A percentile compares a stretch with the other conserved stretches of the same genome.
Evolutionary conservation across 2,329 filamentous ascomycete genomes (phyloP).

Genomic region (Calonectria crousiana): DNA sequence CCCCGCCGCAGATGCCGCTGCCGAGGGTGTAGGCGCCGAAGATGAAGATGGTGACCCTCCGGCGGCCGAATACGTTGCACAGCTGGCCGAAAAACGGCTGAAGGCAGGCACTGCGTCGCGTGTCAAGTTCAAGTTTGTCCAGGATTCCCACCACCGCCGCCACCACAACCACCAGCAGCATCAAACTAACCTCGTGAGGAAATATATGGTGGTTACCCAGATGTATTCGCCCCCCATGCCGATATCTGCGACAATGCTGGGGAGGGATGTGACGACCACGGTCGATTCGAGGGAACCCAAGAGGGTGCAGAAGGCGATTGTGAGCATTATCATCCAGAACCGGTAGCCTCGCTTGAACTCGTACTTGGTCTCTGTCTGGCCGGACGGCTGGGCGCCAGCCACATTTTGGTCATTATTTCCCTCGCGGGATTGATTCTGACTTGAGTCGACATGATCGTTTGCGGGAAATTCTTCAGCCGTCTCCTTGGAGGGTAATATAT

Average conservation of each 20-base stretch:
- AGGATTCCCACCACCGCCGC: too few relatives aligned
- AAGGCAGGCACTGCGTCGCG: conserved; percentile 41
- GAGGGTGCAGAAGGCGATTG: conserved; percentile 37
- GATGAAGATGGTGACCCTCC: conserved; percentile 53
- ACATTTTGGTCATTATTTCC: neutral
- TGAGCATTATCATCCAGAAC: conserved; percentile 35
- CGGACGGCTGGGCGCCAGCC: neutral
- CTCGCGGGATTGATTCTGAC: neutral
- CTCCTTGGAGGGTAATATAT: neutral
- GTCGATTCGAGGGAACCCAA: conserved; percentile 40
- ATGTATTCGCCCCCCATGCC: conserved; percentile 42
- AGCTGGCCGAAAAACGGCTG: conserved; percentile 65
- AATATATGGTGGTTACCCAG: conserved; percentile 46
- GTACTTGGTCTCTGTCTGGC: neutral
- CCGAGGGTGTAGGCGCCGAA: conserved; percentile 64
- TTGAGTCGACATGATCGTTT: neutral
- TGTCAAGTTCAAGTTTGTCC: neutral
- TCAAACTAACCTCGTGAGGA: conserved; percentile 36
- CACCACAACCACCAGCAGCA: too few relatives aligned
- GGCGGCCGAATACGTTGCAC: conserved; percentile 65
- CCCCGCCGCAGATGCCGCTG: conserved; percentile 60
- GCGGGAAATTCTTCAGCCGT: neutral
- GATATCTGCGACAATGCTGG: conserved; percentile 41
- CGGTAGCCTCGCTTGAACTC: neutral
- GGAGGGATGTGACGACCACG: conserved; percentile 44